These are phyloP conservation scores for Wallacemonas collosoma DNA, from an alignment of 208 protist genomes.

Conservation along the genomic window DNA sequence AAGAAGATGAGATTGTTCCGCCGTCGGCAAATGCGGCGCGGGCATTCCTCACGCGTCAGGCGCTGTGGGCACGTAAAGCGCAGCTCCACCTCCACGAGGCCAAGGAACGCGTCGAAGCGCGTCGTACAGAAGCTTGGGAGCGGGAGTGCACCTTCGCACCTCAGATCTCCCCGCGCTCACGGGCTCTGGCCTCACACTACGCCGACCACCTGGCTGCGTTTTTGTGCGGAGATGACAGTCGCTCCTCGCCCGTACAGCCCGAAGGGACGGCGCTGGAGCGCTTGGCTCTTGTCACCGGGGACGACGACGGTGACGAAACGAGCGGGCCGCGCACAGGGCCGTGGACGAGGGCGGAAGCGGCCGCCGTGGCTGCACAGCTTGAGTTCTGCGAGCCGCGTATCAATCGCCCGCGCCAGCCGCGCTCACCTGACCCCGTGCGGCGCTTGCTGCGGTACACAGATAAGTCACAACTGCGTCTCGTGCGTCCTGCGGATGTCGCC, in stretches of 20 bases:
- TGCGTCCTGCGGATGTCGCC: too few relatives aligned
- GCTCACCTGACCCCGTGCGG: neutral
- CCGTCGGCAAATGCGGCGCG: too few relatives aligned
- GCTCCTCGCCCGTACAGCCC: too few relatives aligned
- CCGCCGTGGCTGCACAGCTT: neutral
- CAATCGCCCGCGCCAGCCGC: neutral
- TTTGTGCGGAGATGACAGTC: too few relatives aligned
- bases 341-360: neutral
- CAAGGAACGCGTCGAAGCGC: neutral
- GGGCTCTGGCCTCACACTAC: neutral
- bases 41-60: slow-evolving; percentile 1
- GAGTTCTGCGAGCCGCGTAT: slow-evolving; percentile 2
- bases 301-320: too few relatives aligned
- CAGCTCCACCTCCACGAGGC: neutral
- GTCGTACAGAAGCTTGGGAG: neutral
- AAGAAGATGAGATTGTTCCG: too few relatives aligned
- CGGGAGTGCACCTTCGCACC: neutral
- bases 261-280: too few relatives aligned
- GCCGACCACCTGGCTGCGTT: neutral
- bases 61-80: neutral
- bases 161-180: slow-evolving; percentile 3
- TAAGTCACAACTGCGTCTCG: slow-evolving; percentile 1
- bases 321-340: too few relatives aligned
- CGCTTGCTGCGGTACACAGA: slow-evolving; percentile 11
- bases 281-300: neutral